A percentile compares a stretch with the other conserved stretches of the same genome.
These are phyloP conservation scores for Botryotinia convoluta DNA, from an alignment of 2,329 filamentous ascomycete species.

Conservation along the genomic window DNA sequence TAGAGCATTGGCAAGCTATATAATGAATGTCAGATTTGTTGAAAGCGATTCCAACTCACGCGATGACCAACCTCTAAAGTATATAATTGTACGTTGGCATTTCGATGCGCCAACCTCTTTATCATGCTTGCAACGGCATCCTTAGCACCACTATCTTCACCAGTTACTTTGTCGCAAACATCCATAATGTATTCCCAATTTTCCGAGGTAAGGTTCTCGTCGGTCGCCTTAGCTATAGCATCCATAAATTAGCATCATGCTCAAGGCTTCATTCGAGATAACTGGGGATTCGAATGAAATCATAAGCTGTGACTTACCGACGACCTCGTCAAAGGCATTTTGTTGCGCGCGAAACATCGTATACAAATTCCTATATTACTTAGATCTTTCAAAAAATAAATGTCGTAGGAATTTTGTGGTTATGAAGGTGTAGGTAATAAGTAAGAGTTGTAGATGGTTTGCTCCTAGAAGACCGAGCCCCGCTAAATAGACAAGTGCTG, in stretches of 20 bases:
- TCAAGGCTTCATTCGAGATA: slow-evolving; percentile 13
- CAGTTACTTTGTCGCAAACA: slow-evolving; percentile 43
- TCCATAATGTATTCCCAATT: slow-evolving; percentile 64
- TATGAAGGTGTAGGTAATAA: slow-evolving; percentile 1
- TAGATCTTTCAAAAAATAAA: background rate
- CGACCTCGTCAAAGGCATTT: slow-evolving; percentile 68
- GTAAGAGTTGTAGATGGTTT: slow-evolving; percentile 1
- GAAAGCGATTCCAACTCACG: slow-evolving; percentile 8
- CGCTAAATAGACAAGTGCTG: slow-evolving; percentile 8
- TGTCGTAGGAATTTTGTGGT: slow-evolving; percentile 9
- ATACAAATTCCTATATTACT: background rate
- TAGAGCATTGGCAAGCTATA: slow-evolving; percentile 65
- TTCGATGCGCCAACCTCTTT: slow-evolving; percentile 69
- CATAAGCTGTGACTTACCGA: slow-evolving; percentile 50
- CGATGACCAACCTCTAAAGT: slow-evolving; percentile 56
- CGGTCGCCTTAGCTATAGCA: slow-evolving; percentile 73
- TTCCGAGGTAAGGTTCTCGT: slow-evolving; percentile 82
- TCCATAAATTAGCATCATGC: slow-evolving; percentile 25
- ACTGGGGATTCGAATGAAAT: slow-evolving; percentile 12
- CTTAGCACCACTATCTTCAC: slow-evolving; percentile 51
- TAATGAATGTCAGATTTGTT: slow-evolving; percentile 19
- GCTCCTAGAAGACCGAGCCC: background rate
- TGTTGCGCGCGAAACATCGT: slow-evolving; percentile 61
- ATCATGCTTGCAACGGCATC: slow-evolving; percentile 71
- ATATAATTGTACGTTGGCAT: slow-evolving; percentile 77